phyloP scores from a whole-genome alignment of 441 rosid species.

The Biscutella laevigata region DNA sequence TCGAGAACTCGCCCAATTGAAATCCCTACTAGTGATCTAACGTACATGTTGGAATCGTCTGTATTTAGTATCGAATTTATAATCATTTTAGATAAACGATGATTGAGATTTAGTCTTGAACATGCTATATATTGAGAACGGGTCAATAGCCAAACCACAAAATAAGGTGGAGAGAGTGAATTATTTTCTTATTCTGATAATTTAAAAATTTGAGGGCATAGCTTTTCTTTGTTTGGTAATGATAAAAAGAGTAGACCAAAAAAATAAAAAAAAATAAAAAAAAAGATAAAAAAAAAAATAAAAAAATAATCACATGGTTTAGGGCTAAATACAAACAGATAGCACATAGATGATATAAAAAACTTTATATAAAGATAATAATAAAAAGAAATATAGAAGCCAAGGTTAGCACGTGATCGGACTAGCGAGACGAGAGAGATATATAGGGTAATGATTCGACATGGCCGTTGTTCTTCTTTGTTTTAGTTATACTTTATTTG shows the following conservation, averaged over 20 bases:
- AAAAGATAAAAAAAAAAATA: no score
- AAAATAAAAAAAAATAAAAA: no score
- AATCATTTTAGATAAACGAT: neutral
- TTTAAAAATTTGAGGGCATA: neutral
- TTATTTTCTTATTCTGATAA: neutral
- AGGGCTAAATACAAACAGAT: slow-evolving; percentile 13
- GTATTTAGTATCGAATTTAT: neutral
- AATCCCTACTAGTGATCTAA: no score
- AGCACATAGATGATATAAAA: neutral
- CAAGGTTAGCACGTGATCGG: slow-evolving; percentile 27
- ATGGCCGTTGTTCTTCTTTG: slow-evolving; percentile 20
- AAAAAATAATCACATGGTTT: slow-evolving; percentile 21
- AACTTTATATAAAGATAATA: neutral
- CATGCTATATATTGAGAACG: no score
- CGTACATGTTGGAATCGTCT: no score
- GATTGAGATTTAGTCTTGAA: neutral
- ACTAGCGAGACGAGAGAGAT: slow-evolving; percentile 7
- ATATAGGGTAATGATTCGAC: slow-evolving; percentile 20
- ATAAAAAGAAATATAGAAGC: slow-evolving; percentile 7
- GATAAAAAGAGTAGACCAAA: slow-evolving; percentile 11
- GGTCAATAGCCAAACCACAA: neutral
- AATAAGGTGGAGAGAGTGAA: neutral
- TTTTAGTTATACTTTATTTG: no score
- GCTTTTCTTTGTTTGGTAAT: neutral
- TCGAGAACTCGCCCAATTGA: no score